Evolutionary conservation across 495 filamentous ascomycete species (phyloP), one percentile per base, ranked within the genome.

Genomic region (Podospora appendiculata): DNA sequence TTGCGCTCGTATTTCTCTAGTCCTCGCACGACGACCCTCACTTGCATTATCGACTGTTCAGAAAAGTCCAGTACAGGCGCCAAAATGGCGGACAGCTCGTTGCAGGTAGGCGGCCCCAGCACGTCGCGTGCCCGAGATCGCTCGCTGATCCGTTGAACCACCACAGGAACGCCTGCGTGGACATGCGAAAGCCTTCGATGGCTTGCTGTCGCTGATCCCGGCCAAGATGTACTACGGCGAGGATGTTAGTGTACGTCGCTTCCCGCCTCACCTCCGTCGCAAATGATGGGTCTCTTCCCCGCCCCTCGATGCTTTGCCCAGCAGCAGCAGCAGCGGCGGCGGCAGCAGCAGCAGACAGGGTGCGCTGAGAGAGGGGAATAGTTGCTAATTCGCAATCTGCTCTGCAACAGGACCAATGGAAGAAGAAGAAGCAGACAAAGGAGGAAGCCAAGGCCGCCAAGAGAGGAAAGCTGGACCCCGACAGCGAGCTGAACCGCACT

Each of bases 191-290:
- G 84, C 91, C 54, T 96, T 98, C 63, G 86, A 96, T 65, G 89
- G 91, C 50, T 70, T 98, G 14, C 77, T 98, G 55, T 92, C 90
- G 25, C 75, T 98, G 45, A 96, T 95, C 61, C 93, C 93, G 32
- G 91, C 89, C 17, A 91, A 92, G 67, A 82, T 87, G 59, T 96
- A 96, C 70, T 95, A 93, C 64, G 88, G 85, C 39, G 84, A 90
- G 60, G 89, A 94, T 59, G 84, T 74, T 40, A 90, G 74, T 71
- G 90, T 96, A 85, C 58, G 89, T 84, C 48, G n/a, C 34, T 12
- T 47, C 36, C 41, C 11, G 35, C 44, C 41, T 50, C 34, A 42
- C 45, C 33, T 18, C 17, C 36, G 40, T 11, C 48, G 12, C 35
- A 12, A 2, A 25, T 25, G 5, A 25, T 25, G 25, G 25, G 25